Conservation (phyloP, 2,329 filamentous ascomycete species). For the Colletotrichum graminicola region DNA sequence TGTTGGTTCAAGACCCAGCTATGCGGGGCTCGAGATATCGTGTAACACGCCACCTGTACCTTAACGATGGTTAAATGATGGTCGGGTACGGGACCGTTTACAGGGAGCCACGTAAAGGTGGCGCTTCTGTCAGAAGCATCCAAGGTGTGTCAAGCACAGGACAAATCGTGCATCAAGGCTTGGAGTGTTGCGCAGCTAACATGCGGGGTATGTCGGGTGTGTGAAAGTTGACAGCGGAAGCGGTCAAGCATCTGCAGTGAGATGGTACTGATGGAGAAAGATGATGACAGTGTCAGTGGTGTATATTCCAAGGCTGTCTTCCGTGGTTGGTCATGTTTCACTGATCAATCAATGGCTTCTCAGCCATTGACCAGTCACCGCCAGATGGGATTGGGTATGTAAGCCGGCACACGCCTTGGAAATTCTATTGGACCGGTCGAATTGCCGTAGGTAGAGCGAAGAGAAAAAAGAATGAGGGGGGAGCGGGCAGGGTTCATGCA, state of each 20-base stretch:
- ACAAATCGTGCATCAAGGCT: too few species aligned
- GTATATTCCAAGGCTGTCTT: not conserved
- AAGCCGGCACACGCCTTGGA: slow-evolving; percentile 2
- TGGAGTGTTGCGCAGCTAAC: not conserved
- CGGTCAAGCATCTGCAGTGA: not conserved
- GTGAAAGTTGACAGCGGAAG: not conserved
- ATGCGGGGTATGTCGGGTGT: not conserved
- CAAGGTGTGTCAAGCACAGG: not conserved
- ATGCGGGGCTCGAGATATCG: not conserved
- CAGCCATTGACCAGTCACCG: slow-evolving; percentile 8
- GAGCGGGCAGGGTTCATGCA: slow-evolving; percentile 10
- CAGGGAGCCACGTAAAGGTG: not conserved
- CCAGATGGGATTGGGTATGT: slow-evolving; percentile 1
- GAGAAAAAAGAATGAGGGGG: not conserved
- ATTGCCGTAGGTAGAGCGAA: not conserved
- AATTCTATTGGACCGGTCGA: slow-evolving; percentile 1
- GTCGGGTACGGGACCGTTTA: not conserved
- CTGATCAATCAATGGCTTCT: not conserved
- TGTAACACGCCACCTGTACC: not conserved
- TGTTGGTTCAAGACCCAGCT: not conserved
- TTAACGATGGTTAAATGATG: too few species aligned
- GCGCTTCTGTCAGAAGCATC: not conserved
- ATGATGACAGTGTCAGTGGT: not conserved
- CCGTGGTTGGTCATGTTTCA: slow-evolving; percentile 10
- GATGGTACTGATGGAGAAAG: not conserved